Percentiles rank a stretch among this genome's conserved stretches.
These are phyloP conservation scores for Aristolochia contorta DNA, from an alignment of 164 flowering plant genomes.

Conservation along the genomic window DNA sequence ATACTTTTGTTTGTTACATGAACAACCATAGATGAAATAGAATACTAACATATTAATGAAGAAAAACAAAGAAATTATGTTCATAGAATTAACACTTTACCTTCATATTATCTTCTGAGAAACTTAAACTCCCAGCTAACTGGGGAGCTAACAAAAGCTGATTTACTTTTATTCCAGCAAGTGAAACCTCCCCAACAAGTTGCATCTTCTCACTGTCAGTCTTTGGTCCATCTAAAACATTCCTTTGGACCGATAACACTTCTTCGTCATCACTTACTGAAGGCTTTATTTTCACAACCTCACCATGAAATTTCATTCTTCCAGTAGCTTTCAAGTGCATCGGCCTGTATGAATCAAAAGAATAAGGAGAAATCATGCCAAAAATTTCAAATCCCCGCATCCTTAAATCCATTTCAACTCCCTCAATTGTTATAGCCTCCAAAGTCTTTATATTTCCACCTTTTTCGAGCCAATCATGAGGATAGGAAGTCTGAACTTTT, in stretches of 20 bases:
- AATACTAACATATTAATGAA: background rate
- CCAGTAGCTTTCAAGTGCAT: slow-evolving; percentile 89
- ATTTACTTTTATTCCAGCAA: slow-evolving; percentile 81
- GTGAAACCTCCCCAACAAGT: slow-evolving; percentile 74
- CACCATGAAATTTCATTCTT: slow-evolving; percentile 85
- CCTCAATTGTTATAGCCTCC: slow-evolving; percentile 53
- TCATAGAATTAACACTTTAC: slow-evolving; percentile 21
- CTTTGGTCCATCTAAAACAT: slow-evolving; percentile 11
- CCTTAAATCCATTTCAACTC: slow-evolving; percentile 81
- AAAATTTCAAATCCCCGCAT: slow-evolving; percentile 97
- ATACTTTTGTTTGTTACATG: background rate
- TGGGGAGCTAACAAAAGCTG: slow-evolving; percentile 94
- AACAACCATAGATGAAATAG: no score
- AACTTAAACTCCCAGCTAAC: slow-evolving; percentile 61
- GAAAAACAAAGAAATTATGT: background rate
- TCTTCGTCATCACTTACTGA: slow-evolving; percentile 9
- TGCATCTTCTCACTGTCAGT: slow-evolving; percentile 22
- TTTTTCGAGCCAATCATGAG: slow-evolving; percentile 35
- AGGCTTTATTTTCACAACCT: slow-evolving; percentile 31
- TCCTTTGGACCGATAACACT: slow-evolving; percentile 11
- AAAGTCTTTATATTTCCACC: slow-evolving; percentile 17
- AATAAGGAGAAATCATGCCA: slow-evolving; percentile 58
- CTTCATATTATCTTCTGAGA: slow-evolving; percentile 62
- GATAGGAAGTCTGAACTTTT: slow-evolving; percentile 72
- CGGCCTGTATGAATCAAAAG: slow-evolving; percentile 85